Base-by-base conservation (phyloP, 345 rosid genomes). In the Turritis glabra region DNA sequence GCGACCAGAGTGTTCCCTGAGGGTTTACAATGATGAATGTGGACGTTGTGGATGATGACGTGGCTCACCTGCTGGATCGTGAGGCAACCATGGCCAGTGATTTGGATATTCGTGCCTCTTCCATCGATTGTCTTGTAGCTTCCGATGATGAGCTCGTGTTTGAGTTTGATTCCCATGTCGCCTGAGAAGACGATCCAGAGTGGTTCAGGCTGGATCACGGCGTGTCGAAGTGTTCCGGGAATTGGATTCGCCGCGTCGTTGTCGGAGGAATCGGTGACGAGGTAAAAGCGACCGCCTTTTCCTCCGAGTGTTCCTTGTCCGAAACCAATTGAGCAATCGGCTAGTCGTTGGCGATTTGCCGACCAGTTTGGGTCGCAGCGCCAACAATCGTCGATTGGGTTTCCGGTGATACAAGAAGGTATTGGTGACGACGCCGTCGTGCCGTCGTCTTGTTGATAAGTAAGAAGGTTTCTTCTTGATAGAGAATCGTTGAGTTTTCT, bases 211-310 rank as follows among this genome's bases (percentile, higher is more conserved):
- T 96, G 99, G 71, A 96, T 89, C 32, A 88, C 96, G 25, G 87
- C 99, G 76, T 89, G 81, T 0, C 98, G 95, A 48, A 96, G 93
- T 0, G 98, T 96, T 8, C 99, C 99, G 0, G 98, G 99, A 0
- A 78, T 77, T 1, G 99, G 99, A 81, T 90, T 81, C 0, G 90
- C 85, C 0, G 93, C 76, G 80, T 96, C 82, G 9, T 26, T 26
- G 83, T 96, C 99, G 33, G 99, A 96, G 35, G 98, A 85, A 80
- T 96, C 99, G 1, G 96, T 87, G 3, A 96, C 99, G 19, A 85
- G 77, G 73, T 96, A 96, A 85, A 90, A 84, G 52, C 79, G 85
- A 1, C 99, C 97, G 12, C 88, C 89, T 63, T 79, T 84, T 0
- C 99, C 99, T 10, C 99, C 99, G 0, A 87, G 78, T 0, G 98